Evolutionary conservation across 495 filamentous ascomycete genomes (phyloP), one percentile per base, ranked within the genome.

Genomic region (Cercophora sp.): DNA sequence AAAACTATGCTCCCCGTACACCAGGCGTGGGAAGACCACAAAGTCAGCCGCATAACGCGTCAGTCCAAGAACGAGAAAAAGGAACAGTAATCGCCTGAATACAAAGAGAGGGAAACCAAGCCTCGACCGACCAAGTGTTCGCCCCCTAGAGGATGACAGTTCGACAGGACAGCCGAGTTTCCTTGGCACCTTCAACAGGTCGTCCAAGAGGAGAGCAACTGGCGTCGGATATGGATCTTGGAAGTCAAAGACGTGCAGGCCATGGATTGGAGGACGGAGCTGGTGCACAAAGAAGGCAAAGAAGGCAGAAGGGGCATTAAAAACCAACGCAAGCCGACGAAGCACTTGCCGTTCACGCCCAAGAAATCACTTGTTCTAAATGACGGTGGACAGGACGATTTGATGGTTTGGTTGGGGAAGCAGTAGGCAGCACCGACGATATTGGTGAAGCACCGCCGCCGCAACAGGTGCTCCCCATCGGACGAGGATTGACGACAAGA

Each of bases 201-300:
- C 37, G 20, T 55, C 36, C 44, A 55, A 37, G 53, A 55, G 50
- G 44, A 52, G 35, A 54, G 43, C 26, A 58, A 58, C 55, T 58
- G 55, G 55, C 55, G 55, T 31, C 39, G 37, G 43, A 58, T 29
- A 23, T 58, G 45, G 55, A 43, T 50, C 35, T 37, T 53, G 18
- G 44, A 58, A 43, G 46, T 58, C 5, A 58, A 58, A 44, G 50
- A 58, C 37, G 49, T 58, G 50, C 50, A 31, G 40, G 55, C 44
- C n/a, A 54, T 58, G 50, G 45, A 44, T 29, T 58, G 50, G 50
- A 44, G 36, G 45, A 54, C 50, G 39, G 36, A 23, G 32, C 50
- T 4, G 20, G 55, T 49, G 37, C 55, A n/a, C n/a, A n/a, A n/a
- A 36, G 6, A 49, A 45, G 18, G 55, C 10, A 49, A 49, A 18